Conservation (phyloP, 176 grass and related monocot species). For the Poa annua region DNA sequence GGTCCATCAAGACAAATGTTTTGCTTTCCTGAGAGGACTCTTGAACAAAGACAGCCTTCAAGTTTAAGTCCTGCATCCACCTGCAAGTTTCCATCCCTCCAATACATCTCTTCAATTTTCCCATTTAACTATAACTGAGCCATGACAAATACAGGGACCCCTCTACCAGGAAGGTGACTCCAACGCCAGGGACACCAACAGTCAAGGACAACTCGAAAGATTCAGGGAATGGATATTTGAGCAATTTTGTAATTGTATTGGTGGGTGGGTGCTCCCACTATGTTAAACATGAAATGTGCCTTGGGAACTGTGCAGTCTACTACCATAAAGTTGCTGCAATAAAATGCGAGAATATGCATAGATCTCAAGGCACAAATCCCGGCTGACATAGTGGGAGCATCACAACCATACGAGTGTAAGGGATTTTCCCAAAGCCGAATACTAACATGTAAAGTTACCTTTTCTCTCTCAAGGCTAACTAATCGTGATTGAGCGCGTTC, state of each 20-base stretch:
- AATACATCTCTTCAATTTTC: background rate
- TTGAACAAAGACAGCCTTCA: background rate
- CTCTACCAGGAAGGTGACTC: background rate
- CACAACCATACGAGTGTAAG: background rate
- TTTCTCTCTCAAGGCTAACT: constrained; percentile 97
- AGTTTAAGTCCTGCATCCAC: background rate
- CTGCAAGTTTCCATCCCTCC: background rate
- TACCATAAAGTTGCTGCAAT: background rate
- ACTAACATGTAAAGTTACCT: constrained; percentile 52
- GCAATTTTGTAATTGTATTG: background rate
- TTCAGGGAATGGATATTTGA: background rate
- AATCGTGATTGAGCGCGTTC: constrained; percentile 92
- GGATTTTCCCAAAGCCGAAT: constrained; percentile 11
- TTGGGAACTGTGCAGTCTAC: background rate
- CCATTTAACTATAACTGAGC: background rate
- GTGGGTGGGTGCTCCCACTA: constrained; percentile 4
- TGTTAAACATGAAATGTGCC: background rate
- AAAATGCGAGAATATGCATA: constrained; percentile 20
- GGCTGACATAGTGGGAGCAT: constrained; percentile 3
- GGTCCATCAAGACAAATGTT: background rate
- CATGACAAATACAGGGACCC: background rate
- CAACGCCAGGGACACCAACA: background rate
- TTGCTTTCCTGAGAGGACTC: background rate
- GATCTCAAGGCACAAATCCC: constrained; percentile 1
- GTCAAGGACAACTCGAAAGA: background rate